Base-by-base conservation (phyloP, 192 early-diverging fungal species). In the Backusella westeae region DNA sequence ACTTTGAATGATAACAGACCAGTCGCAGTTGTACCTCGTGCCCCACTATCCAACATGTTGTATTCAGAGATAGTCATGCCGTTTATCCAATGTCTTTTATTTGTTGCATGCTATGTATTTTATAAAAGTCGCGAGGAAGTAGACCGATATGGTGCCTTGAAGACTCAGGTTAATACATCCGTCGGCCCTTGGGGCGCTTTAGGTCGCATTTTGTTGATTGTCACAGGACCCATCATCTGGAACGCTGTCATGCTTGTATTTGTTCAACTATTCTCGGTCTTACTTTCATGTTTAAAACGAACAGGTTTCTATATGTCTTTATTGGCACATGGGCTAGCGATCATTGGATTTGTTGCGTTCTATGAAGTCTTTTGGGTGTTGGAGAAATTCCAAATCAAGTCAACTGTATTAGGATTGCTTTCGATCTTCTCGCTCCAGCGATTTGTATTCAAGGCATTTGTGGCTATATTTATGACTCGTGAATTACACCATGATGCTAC, bases 401-500 rank as follows among this genome's bases (percentile, higher is more conserved):
- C 82, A 15, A 86, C 87, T 1, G 75, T 90, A 69, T 77, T 91
- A 80, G 89, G 88, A 35, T 72, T 90, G 9, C 80, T 91, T 52
- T 85, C 85, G 46, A 80, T 85, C 26, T 84, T 89, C 42, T 85
- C 85, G 72, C 80, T 91, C 36, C 87, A 91, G 83, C 83, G 87
- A 12, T 83, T 88, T 42, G 69, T 91, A 42, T 90, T 91, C 81
- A 88, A 87, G 15, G 75, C 88, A 21, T 77, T 91, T 42, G 81
- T 89, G 75, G 83, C 86, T 36, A 75, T 91, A 72, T 85, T 90
- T 75, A 77, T 92, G 63, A 86, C 91, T 72, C 86, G 91, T 46
- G 91, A 92, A 80, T 86, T 90, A 81, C 88, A 87, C 65, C 84
- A 90, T 74, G 88, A 91, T 72, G 89, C 87, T 77, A 86, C 88